Conservation (phyloP, 164 flowering plant genomes). For the Vitis cinerea region DNA sequence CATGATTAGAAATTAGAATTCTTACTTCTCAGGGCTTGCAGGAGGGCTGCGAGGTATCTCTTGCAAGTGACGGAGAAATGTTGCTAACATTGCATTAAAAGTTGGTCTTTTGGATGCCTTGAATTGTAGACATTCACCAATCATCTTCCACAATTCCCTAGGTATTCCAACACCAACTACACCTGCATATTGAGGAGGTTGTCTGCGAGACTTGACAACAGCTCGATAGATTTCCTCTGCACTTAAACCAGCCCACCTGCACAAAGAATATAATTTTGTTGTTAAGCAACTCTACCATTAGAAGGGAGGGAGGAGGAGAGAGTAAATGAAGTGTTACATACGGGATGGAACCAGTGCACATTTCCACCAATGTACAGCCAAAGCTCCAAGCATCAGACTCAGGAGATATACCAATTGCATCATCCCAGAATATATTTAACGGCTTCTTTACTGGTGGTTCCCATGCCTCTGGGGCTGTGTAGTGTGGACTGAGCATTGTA, state of each 20-base stretch:
- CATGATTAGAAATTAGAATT: conserved; percentile 8
- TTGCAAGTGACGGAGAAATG: conserved; percentile 91
- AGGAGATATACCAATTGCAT: conserved; percentile 82
- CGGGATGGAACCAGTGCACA: conserved; percentile 99
- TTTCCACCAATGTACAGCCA: conserved; percentile 97
- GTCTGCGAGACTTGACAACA: conserved; percentile 70
- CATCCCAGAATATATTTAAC: conserved; percentile 90
- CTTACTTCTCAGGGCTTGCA: conserved; percentile 93
- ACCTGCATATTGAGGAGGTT: conserved; percentile 97
- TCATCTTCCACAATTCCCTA: conserved; percentile 97
- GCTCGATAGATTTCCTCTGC: conserved; percentile 85
- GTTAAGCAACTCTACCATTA: conserved; percentile 3
- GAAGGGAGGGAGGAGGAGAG: conserved; percentile 4
- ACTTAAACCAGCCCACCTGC: conserved; percentile 95
- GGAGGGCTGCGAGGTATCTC: conserved; percentile 94
- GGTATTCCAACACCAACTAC: conserved; percentile 99
- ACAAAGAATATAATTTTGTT: conserved; percentile 19
- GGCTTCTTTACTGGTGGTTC: conserved; percentile 93
- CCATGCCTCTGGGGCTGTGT: conserved; percentile 99
- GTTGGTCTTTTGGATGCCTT: conserved; percentile 89
- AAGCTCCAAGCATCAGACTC: conserved; percentile 99
- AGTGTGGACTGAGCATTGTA: conserved; percentile 89
- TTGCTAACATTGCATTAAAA: conserved; percentile 81
- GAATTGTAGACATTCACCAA: conserved; percentile 95
- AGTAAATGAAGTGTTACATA: conserved; percentile 38